These are phyloP conservation scores for Physaria fendleri DNA, from an alignment of 345 rosid genomes.

Conservation along the genomic window DNA sequence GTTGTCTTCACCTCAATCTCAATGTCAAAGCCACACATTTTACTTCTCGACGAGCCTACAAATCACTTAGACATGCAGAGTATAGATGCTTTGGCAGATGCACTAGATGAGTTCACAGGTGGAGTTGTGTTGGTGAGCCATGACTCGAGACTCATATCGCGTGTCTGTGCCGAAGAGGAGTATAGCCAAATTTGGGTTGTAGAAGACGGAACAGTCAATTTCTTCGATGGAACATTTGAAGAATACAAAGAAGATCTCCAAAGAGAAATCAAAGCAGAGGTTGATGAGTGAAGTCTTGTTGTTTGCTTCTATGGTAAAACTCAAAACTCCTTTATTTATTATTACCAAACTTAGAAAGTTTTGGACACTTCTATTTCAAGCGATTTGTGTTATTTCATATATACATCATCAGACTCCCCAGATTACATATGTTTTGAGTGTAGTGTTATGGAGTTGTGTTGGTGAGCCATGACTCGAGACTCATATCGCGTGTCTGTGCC, in stretches of 20 bases:
- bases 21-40: slow-evolving; percentile 87
- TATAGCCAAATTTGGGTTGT: slow-evolving; percentile 88
- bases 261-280: slow-evolving; percentile 68
- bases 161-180: slow-evolving; percentile 86
- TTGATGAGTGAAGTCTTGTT: slow-evolving; percentile 49
- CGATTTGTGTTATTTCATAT: slow-evolving; percentile 11
- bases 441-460: not conserved
- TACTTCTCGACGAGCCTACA: slow-evolving; percentile 88
- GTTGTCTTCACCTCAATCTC: slow-evolving; percentile 93
- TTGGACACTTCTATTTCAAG: slow-evolving; percentile 4
- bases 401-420: not conserved
- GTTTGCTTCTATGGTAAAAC: slow-evolving; percentile 24
- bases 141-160: slow-evolving; percentile 83
- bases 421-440: not conserved
- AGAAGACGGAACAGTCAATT: slow-evolving; percentile 64
- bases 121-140: slow-evolving; percentile 94
- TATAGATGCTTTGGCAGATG: slow-evolving; percentile 90
- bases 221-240: slow-evolving; percentile 60
- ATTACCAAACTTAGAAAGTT: slow-evolving; percentile 4
- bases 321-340: slow-evolving; percentile 2
- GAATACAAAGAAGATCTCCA: slow-evolving; percentile 85
- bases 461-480: not conserved
- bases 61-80: slow-evolving; percentile 98
- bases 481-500: not conserved
- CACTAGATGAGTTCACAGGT: slow-evolving; percentile 81